Base-by-base conservation (phyloP, 2,329 filamentous ascomycete genomes). In the Tolypocladium ovalisporum region DNA sequence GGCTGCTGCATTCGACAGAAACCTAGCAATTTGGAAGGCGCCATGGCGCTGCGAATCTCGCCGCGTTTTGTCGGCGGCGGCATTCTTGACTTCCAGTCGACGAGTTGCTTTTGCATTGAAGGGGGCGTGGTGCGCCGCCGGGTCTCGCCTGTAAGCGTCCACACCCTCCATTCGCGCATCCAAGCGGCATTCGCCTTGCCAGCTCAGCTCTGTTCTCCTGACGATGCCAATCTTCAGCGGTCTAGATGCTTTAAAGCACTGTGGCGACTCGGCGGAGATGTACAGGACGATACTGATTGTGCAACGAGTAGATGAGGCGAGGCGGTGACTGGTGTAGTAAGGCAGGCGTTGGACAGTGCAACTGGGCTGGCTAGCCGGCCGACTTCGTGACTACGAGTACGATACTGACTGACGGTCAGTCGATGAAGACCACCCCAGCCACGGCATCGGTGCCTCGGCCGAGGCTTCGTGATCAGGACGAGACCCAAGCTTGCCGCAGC, bases 291-390 rank as follows among this genome's bases (percentile, higher is more conserved):
- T n/a, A 19, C 19, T 29, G 39, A 42, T 44, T 44, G 55, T 42
- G 52, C 42, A 44, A 35, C 42, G 39, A 27, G 29, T 9, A 39
- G 29, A 22, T 49, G 51, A 56, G 49, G 49, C 57, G 57, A 58
- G 54, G 57, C 57, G 57, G 57, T 58, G 47, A 55, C 53, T n/a
- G 54, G 10, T 36, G 19, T 47, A 53, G 54, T 56, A 36, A 52
- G 56, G 56, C 57, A 52, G 39, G 55, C 54, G 42, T 52, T 44
- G 42, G 44, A 19, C 42, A 29, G 53, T 42, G 44, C 44, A 44
- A 56, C 42, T 39, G 4, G 15, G 37, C 15, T 19, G 37, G 19
- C 39, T 22, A 36, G 8, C 47, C 6, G 27, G 39, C 39, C 22
- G 19, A 9, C 39, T 44, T n/a, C 2, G 7, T 13, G 40, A 42